A percentile compares a stretch with the other conserved stretches of the same genome.
phyloP scores from a whole-genome alignment of 2,329 filamentous ascomycete genomes.

The Aspergillus bombycis region DNA sequence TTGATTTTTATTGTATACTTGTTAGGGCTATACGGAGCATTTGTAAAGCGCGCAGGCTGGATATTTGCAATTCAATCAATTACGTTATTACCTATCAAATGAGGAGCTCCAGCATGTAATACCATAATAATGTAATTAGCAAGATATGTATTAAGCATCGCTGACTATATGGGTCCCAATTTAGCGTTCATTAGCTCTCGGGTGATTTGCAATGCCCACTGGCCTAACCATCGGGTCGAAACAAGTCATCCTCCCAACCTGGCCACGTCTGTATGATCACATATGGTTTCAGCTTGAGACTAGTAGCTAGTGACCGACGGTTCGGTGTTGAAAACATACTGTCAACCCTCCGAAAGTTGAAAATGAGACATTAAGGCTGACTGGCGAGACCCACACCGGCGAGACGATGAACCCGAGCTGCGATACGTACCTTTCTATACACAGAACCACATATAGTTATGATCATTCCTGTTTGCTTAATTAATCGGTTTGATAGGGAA shows the following conservation, averaged over 20 bases:
- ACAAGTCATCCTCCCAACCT: not conserved
- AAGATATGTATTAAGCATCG: not conserved
- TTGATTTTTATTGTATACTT: conserved; percentile 11
- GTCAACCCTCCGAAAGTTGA: not conserved
- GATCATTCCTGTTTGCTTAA: not conserved
- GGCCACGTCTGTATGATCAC: not conserved
- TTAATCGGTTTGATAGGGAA: too few relatives aligned
- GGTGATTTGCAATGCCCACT: not conserved
- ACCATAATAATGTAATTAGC: conserved; percentile 10
- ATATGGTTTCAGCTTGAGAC: not conserved
- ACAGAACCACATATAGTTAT: not conserved
- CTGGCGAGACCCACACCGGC: not conserved
- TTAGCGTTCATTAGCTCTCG: not conserved
- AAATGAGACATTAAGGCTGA: not conserved
- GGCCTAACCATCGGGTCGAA: not conserved
- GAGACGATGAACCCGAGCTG: not conserved
- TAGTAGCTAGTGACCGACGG: not conserved
- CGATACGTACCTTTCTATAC: not conserved
- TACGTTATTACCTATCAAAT: not conserved
- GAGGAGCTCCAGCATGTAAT: conserved; percentile 11
- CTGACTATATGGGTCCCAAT: not conserved
- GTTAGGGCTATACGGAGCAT: conserved; percentile 14
- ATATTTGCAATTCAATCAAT: conserved; percentile 2
- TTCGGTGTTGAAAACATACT: not conserved
- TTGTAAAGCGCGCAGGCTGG: conserved; percentile 11